Conservation (phyloP, 2,329 filamentous ascomycete genomes). For the Alternaria triticimaculans region DNA sequence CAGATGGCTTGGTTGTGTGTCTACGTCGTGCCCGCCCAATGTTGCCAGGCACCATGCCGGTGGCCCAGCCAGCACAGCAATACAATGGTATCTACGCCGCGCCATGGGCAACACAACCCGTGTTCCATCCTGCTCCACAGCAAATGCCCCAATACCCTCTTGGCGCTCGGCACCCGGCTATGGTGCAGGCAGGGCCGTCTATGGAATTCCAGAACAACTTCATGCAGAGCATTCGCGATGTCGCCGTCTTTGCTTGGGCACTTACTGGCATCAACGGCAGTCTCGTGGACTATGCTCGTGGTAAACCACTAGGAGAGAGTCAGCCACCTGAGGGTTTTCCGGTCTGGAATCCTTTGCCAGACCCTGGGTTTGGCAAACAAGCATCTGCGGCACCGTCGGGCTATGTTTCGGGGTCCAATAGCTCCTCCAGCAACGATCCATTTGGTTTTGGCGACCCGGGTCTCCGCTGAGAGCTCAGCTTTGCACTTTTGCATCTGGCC, state of each 20-base stretch:
- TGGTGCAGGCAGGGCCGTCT: conserved; percentile 58
- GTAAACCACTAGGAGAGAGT: conserved; percentile 68
- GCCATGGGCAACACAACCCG: conserved; percentile 76
- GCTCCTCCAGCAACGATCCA: conserved; percentile 43
- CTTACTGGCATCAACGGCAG: conserved; percentile 80
- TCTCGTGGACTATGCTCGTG: conserved; percentile 68
- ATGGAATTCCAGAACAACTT: conserved; percentile 60
- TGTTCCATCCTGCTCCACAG: conserved; percentile 54
- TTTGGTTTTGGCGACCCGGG: conserved; percentile 48
- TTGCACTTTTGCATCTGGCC: not conserved
- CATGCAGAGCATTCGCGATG: conserved; percentile 81
- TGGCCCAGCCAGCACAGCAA: conserved; percentile 28
- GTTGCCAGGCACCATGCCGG: conserved; percentile 58
- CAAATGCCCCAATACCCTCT: conserved; percentile 46
- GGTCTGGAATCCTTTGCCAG: conserved; percentile 58
- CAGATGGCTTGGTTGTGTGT: conserved; percentile 84
- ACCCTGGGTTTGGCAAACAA: conserved; percentile 26
- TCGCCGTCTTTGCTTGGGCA: conserved; percentile 88
- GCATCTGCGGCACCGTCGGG: conserved; percentile 41
- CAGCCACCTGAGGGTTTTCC: conserved; percentile 67
- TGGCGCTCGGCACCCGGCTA: conserved; percentile 46
- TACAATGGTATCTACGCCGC: conserved; percentile 73
- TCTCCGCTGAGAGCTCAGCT: conserved; percentile 25
- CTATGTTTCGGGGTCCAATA: conserved; percentile 42
- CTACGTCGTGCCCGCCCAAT: conserved; percentile 75